Base-by-base conservation (phyloP, 768 basidiomycete species). In the Leucocoprinus sp. region DNA sequence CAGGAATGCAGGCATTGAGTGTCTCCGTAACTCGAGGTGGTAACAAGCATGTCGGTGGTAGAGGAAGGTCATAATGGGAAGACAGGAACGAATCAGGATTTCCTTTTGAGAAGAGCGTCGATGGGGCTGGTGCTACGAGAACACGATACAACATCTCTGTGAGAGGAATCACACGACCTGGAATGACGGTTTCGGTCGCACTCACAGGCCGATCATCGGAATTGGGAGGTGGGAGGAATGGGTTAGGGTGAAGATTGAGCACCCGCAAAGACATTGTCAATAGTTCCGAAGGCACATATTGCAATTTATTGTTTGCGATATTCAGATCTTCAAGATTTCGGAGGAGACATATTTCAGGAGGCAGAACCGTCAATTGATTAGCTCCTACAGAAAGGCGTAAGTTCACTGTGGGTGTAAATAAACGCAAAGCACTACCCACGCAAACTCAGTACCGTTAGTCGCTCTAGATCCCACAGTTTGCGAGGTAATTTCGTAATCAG, bases 221-320 rank as follows among this genome's bases (percentile, higher is more conserved):
- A 28, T 28, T 47, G 6, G 48, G 28, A 18, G 48, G 65, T 27
- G 52, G 48, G 14, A 76, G 49, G 60, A 84, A 87, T 0, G 74
- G 82, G 51, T 89, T 88, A 0, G 77, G 79, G 29, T 74, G 58
- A 2, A 85, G 55, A 15, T 56, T 51, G 4, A 86, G 62, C 7
- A 57, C 64, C 15, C 56, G 55, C 1, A 85, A 64, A 19, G 52
- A 58, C 74, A 84, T 77, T 23, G 62, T 56, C n/a, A 71, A 58
- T 56, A 87, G 71, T 55, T 87, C 83, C 5, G 78, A 71, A 11
- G 85, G 85, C 0, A 88, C 59, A 57, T 73, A 82, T 44, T 57
- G 54, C 2, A 87, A 60, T 24, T 62, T 58, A 57, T 88, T 88
- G 43, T 70, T 67, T 0, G 80, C 67, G 3, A 88, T 54, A 49